Evolutionary conservation across 2,329 filamentous ascomycete species (phyloP).

Genomic region (Pyrenophora teres): DNA sequence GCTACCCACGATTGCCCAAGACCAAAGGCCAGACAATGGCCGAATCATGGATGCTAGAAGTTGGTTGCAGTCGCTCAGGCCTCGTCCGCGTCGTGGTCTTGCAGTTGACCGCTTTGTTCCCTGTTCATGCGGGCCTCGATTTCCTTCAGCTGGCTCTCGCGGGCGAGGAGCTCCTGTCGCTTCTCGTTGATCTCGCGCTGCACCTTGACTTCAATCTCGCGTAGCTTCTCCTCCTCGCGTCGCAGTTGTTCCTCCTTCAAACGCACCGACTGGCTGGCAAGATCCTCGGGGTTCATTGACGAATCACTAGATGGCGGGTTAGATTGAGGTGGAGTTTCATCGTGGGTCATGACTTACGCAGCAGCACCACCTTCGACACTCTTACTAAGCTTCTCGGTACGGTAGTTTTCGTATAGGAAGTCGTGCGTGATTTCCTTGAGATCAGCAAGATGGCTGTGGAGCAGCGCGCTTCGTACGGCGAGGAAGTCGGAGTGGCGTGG

Average conservation of each 20-base stretch:
- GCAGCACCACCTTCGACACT: conserved; percentile 89
- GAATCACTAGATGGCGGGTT: conserved; percentile 61
- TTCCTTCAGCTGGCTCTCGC: conserved; percentile 97
- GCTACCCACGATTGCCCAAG: conserved; percentile 30
- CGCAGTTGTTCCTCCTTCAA: conserved; percentile 99
- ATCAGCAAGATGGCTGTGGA: conserved; percentile 97
- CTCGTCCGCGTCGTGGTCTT: conserved; percentile 40
- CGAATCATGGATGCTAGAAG: conserved; percentile 7
- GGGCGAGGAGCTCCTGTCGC: conserved; percentile 94
- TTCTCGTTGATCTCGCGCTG: conserved; percentile 99
- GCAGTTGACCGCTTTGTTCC: conserved; percentile 64
- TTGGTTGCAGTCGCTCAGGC: conserved; percentile 27
- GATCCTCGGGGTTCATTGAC: conserved; percentile 96
- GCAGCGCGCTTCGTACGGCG: conserved; percentile 91
- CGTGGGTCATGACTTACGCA: conserved; percentile 67
- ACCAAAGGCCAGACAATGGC: conserved; percentile 11
- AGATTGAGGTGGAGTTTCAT: conserved; percentile 13
- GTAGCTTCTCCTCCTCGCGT: conserved; percentile 98
- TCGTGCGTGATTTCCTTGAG: conserved; percentile 99
- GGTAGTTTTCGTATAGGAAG: conserved; percentile 99
- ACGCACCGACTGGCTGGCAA: conserved; percentile 94
- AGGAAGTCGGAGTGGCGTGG: conserved; percentile 98
- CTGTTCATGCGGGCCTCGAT: conserved; percentile 97
- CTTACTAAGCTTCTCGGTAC: conserved; percentile 99
- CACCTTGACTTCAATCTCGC: conserved; percentile 99